Base-by-base conservation (phyloP, 805 yeast genomes). In the Saturnispora serradocipensis region DNA sequence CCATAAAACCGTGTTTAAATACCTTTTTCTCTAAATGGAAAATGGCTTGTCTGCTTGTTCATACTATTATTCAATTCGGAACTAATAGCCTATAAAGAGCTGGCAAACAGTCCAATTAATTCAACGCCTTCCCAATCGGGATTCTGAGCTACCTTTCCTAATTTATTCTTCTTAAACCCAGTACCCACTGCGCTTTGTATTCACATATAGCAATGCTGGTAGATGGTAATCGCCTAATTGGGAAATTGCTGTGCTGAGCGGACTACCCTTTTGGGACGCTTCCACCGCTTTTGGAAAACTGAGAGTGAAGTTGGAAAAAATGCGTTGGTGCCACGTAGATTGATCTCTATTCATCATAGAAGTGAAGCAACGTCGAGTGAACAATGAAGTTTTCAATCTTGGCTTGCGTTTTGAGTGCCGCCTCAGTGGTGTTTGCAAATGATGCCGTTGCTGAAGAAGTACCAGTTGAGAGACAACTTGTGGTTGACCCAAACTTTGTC, bases 401-500 rank as follows among this genome's bases (percentile, higher is more conserved):
- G 6, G 16, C 50, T 3, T 38, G 53, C 15, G 3, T 51, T 11
- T 43, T 52, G n/a, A 44, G 52, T 2, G 28, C 53, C 13, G 25
- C 55, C 5, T 16, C 42, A 13, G 45, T 53, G 3, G 54, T 56
- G n/a, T 47, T 56, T n/a, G 61, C 58, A 9, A 49, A 43, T 4
- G 50, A 30, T 8, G 28, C 56, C 9, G 52, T 15, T 4, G 52
- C n/a, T 15, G 39, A 35, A 8, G 24, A 40, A 22, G 50, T 10
- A 6, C 48, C 45, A 6, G 63, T 54, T 27, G 54, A 49, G 27
- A 52, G 53, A 36, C 59, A 50, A 38, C 48, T 54, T n/a, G 55
- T 53, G n/a, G 49, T 54, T 18, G 58, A 58, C 45, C 58, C 61
- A 36, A 54, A 56, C 10, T 67, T 67, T 55, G 58, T 51, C 11